Base-by-base conservation (phyloP, 2,329 filamentous ascomycete species). In the Trichoderma harzianum region DNA sequence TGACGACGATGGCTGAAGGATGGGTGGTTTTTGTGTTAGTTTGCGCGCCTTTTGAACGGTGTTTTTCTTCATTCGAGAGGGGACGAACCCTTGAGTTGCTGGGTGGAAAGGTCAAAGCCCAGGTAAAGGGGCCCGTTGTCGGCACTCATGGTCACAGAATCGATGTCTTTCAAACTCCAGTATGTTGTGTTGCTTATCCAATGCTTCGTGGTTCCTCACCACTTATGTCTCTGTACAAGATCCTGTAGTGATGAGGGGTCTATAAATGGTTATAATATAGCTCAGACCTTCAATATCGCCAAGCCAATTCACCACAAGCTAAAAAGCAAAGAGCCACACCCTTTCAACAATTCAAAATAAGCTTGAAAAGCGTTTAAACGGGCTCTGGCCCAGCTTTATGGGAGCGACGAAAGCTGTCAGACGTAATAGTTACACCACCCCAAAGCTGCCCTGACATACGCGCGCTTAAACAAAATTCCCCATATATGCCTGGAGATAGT, bases 51-150 rank as follows among this genome's bases (percentile, higher is more conserved):
- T 60, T 34, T 21, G 16, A 34, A 53, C n/a, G 63, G 11, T 21
- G 39, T 43, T 43, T 39, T n/a, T 18, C 14, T n/a, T 12, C n/a
- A 12, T 18, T 64, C 18, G 11, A 14, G 53, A 21, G 16, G 24
- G n/a, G 61, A 47, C 72, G 75, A 82, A 90, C 93, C 95, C 88
- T 99, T 98, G 72, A 98, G 88, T 81, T 98, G 95, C 82, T 98
- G 96, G 72, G 96, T 98, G 57, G 95, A 98, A 73, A 98, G 91
- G 83, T 99, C 96, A 81, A 98, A 95, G 73, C 96, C 96, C 78
- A 97, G 86, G 80, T 97, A 97, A 73, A 97, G 85, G 21, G 92
- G 91, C 36, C 84, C 86, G 73, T 76, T 69, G 53, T 71, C 63
- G 7, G 79, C 76, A 71, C 76, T 78, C 82, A 83, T 82, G 66